Evolutionary conservation across 345 rosid species (phyloP), one percentile per base, ranked within the genome.

Genomic region (Salix arbutifolia): DNA sequence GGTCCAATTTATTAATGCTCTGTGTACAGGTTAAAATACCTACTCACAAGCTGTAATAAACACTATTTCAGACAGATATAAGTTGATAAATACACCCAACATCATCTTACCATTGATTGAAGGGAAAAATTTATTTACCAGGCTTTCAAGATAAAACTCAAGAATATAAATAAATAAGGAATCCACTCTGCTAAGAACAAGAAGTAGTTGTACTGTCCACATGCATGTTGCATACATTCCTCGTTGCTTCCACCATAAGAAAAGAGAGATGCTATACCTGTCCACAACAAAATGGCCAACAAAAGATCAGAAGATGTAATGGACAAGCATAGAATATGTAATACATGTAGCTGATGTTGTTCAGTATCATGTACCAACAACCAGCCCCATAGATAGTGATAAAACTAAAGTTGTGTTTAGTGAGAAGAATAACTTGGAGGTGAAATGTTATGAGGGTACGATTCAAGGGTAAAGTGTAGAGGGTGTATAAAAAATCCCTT

Each of bases 191-290:
- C 96, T 91, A 77, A 96, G 88, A 79, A 88, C 90, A 78, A 96
- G 84, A 86, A 96, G 92, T 74, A 96, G 85, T 73, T 92, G 97
- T 62, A 92, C 97, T 79, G 89, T 88, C 98, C 98, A 93, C 94
- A 91, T 90, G 88, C 97, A 96, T 65, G 87, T 83, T 72, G 98
- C 99, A 89, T 93, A 93, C 96, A 96, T 96, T 81, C 98, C 99
- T 80, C 97, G 90, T 84, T 96, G 99, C 90, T 96, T 96, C 99
- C 99, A 96, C 50, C 88, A 87, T 35, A 98, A 90, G 83, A 87
- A 89, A 67, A 93, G 91, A 76, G 89, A 85, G 76, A 93, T 79
- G n/a, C 96, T 94, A 72, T 91, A 93, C 99, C 97, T 96, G 88
- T 37, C 78, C 53, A 50, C 33, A 25, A 74, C 31, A 72, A 72